These are phyloP conservation scores for Letharia columbiana DNA, from an alignment of 495 filamentous ascomycete genomes.

Conservation along the genomic window DNA sequence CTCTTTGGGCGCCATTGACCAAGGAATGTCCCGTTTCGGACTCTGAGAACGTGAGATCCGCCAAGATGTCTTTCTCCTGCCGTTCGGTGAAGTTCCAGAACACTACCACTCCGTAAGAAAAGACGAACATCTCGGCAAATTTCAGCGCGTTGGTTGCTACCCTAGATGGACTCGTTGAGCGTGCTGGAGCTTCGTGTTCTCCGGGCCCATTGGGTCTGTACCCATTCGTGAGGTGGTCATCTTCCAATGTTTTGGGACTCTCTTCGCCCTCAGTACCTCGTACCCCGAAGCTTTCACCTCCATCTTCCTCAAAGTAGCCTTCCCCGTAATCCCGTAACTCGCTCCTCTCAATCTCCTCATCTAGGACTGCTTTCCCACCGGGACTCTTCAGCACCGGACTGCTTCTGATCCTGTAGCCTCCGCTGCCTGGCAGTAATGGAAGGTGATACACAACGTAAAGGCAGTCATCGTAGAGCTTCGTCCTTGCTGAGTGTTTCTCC, in stretches of 20 bases:
- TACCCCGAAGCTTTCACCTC: slow-evolving; percentile 36
- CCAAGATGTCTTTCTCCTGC: slow-evolving; percentile 94
- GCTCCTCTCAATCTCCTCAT: slow-evolving; percentile 94
- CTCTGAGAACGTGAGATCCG: slow-evolving; percentile 86
- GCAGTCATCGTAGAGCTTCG: slow-evolving; percentile 98
- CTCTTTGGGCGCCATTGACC: slow-evolving; percentile 60
- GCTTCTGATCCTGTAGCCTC: slow-evolving; percentile 80
- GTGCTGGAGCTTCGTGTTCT: slow-evolving; percentile 19
- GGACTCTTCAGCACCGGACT: slow-evolving; percentile 86
- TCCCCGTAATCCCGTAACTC: slow-evolving; percentile 85
- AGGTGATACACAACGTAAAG: slow-evolving; percentile 93
- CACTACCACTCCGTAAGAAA: slow-evolving; percentile 93
- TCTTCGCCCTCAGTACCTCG: slow-evolving; percentile 27
- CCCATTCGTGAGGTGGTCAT: slow-evolving; percentile 20
- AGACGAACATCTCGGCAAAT: slow-evolving; percentile 96
- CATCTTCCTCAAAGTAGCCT: slow-evolving; percentile 62
- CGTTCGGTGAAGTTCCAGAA: slow-evolving; percentile 97
- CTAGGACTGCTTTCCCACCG: slow-evolving; percentile 83
- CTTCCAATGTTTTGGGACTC: slow-evolving; percentile 28
- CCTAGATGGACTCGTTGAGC: slow-evolving; percentile 35
- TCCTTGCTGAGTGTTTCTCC: slow-evolving; percentile 81
- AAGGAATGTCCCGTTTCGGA: slow-evolving; percentile 49
- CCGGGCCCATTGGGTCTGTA: slow-evolving; percentile 14
- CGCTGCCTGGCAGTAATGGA: slow-evolving; percentile 72
- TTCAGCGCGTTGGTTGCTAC: slow-evolving; percentile 55